Evolutionary conservation across 345 rosid genomes (phyloP).

Genomic region (Arabis alpina): DNA sequence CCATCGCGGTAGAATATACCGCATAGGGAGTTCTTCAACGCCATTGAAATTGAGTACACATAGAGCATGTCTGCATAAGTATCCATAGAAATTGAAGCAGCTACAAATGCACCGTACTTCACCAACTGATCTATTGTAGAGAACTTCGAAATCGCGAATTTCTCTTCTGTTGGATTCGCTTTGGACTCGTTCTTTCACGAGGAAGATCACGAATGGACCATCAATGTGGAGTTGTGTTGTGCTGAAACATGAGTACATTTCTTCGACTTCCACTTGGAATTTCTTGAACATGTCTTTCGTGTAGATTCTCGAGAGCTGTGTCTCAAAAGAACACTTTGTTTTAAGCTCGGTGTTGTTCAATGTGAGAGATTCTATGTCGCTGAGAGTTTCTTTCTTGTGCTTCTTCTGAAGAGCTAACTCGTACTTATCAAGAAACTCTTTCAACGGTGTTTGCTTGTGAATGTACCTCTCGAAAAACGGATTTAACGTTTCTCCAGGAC

Average conservation of each 20-base stretch:
- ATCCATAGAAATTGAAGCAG: slow-evolving; percentile 83
- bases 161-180: slow-evolving; percentile 65
- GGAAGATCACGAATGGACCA: slow-evolving; percentile 68
- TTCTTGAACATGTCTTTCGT: slow-evolving; percentile 69
- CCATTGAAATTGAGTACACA: slow-evolving; percentile 78
- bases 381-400: slow-evolving; percentile 69
- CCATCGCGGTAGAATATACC: slow-evolving; percentile 67
- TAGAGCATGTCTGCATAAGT: slow-evolving; percentile 82
- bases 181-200: slow-evolving; percentile 71
- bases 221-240: slow-evolving; percentile 69
- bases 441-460: slow-evolving; percentile 80
- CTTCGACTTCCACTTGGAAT: slow-evolving; percentile 82
- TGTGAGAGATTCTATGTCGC: slow-evolving; percentile 63
- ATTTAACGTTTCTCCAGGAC: slow-evolving; percentile 54
- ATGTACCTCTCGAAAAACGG: slow-evolving; percentile 70
- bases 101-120: slow-evolving; percentile 89
- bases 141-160: slow-evolving; percentile 67
- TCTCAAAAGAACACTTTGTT: slow-evolving; percentile 78
- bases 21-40: slow-evolving; percentile 68
- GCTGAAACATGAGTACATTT: slow-evolving; percentile 86
- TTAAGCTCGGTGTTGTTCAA: slow-evolving; percentile 48
- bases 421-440: slow-evolving; percentile 87
- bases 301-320: slow-evolving; percentile 75
- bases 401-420: slow-evolving; percentile 75
- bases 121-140: slow-evolving; percentile 68